Conservation (phyloP, 768 basidiomycete species). For the Auricularia sp. region DNA sequence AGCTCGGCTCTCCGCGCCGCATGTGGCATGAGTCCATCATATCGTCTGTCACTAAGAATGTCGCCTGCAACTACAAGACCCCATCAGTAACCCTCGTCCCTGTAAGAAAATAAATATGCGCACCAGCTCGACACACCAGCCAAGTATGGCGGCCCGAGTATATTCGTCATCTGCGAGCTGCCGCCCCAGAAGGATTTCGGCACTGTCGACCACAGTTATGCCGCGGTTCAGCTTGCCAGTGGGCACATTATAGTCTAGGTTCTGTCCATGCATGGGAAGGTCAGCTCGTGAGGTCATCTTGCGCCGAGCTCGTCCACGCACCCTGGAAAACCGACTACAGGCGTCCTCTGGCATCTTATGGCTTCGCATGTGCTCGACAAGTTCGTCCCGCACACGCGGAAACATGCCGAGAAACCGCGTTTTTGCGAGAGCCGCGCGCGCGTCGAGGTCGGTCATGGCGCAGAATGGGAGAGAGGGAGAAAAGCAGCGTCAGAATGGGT, state of each 20-base stretch:
- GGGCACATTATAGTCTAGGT: conserved; percentile 87
- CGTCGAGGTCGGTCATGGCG: not conserved
- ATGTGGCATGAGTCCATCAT: conserved; percentile 98
- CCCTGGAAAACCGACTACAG: conserved; percentile 72
- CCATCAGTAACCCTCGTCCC: not conserved
- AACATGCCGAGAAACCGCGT: conserved; percentile 65
- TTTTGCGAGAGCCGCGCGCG: not conserved
- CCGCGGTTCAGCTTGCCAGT: conserved; percentile 95
- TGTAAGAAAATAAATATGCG: conserved; percentile 20
- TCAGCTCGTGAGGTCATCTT: no score
- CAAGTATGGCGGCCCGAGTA: conserved; percentile 75
- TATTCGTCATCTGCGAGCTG: conserved; percentile 74
- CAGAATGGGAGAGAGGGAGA: no score
- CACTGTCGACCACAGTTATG: conserved; percentile 90
- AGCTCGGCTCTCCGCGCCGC: conserved; percentile 89
- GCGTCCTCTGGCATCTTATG: conserved; percentile 80
- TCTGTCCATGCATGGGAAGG: conserved; percentile 31
- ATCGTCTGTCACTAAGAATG: conserved; percentile 93
- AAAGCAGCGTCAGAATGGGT: no score
- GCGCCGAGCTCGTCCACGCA: conserved; percentile 25
- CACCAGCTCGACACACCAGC: conserved; percentile 94
- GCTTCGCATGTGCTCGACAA: conserved; percentile 52
- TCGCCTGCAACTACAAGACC: conserved; percentile 73
- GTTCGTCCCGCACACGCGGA: conserved; percentile 61
- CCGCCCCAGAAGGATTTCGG: conserved; percentile 73